phyloP scores from a whole-genome alignment of 768 basidiomycete genomes.

The Termitomyces sp. region DNA sequence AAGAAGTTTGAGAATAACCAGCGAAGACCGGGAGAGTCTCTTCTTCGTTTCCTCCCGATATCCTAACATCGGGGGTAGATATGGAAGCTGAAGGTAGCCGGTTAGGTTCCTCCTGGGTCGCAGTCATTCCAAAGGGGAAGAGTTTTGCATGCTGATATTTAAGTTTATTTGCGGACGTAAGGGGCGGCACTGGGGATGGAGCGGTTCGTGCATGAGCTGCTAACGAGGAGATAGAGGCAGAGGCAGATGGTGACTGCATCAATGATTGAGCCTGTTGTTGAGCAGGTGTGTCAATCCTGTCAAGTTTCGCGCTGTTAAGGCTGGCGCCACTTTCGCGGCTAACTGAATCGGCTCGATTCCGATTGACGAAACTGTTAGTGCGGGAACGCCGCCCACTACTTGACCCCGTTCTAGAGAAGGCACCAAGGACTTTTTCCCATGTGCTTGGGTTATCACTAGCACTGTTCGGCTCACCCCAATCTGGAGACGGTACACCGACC shows the following conservation, averaged over 20 bases:
- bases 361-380: conserved; percentile 66
- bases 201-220: conserved; percentile 50
- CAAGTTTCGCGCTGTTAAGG: conserved; percentile 54
- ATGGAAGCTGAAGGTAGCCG: conserved; percentile 42
- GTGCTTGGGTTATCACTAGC: conserved; percentile 53
- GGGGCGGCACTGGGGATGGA: conserved; percentile 74
- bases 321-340: conserved; percentile 77
- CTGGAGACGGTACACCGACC: conserved; percentile 53
- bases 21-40: conserved; percentile 39
- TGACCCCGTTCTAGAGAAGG: conserved; percentile 62
- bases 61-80: conserved; percentile 38
- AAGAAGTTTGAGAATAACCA: conserved; percentile 41
- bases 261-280: conserved; percentile 36
- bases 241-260: conserved; percentile 61
- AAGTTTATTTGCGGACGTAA: conserved; percentile 61
- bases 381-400: conserved; percentile 70
- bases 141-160: conserved; percentile 79
- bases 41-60: conserved; percentile 39
- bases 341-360: conserved; percentile 66
- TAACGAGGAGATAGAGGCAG: conserved; percentile 65
- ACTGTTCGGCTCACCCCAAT: conserved; percentile 48
- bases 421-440: conserved; percentile 71
- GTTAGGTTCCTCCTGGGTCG: conserved; percentile 60
- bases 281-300: conserved; percentile 38
- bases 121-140: conserved; percentile 82